Base-by-base conservation (phyloP, 805 yeast species). In the Candida oleophila region DNA sequence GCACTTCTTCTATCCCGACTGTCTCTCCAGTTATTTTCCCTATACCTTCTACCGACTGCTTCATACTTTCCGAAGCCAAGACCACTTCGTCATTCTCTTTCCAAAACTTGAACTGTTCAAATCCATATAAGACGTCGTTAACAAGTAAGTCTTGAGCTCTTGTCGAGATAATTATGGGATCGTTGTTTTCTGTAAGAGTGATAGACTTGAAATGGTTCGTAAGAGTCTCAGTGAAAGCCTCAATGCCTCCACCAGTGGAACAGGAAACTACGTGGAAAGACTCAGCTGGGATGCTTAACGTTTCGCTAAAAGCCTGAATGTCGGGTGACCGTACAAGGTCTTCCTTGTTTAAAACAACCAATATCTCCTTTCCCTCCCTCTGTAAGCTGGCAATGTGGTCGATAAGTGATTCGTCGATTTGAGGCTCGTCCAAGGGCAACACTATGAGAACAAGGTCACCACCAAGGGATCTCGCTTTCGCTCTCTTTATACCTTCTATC, bases 21-120 rank as follows among this genome's bases (percentile, higher is more conserved):
- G 89, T 79, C 35, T 87, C 87, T 1, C 98, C 99, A 0, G 97
- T 91, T 21, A 94, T 87, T 57, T 84, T 87, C 0, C 97, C 97
- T 34, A 94, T 86, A 0, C 97, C 97, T 12, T 85, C 89, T 16
- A 85, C 82, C 0, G 96, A 82, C 42, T 77, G 77, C 42, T 78
- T 77, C 35, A 94, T 70, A 46, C 86, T 83, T 49, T 92, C 96
- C 0, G 88, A 71, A 0, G 96, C 96, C 34, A 89, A 62, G 0
- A 89, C 92, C 1, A 89, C 81, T 54, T 91, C 97, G 37, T 80
- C 80, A 15, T 71, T 64, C 3, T 74, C 67, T 44, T 72, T 76
- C 59, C 76, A 76, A 1, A 59, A 46, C 15, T 76, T 58, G 57
- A 87, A 89, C 48, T 82, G 82, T n/a, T 78, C 73, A 40, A 92